Evolutionary conservation across 129 eudicot genomes (phyloP).

Genomic region (Lactuca saligna): DNA sequence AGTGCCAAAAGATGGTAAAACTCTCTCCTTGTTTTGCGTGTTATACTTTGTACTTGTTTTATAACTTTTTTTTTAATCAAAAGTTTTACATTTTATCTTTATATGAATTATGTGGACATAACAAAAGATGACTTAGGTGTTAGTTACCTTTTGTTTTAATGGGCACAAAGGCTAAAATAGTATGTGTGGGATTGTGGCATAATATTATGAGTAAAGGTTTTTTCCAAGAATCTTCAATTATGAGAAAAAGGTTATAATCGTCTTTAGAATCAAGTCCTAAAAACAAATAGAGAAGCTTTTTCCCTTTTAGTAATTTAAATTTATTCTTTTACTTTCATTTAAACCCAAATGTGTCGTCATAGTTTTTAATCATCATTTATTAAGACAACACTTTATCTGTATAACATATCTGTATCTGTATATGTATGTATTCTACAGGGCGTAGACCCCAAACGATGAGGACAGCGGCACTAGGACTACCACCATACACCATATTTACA

Average conservation of each 20-base stretch:
- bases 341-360: neutral
- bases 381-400: neutral
- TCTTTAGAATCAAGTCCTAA: neutral
- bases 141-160: neutral
- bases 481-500: conserved; percentile 74
- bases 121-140: no score
- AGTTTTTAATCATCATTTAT: neutral
- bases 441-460: conserved; percentile 70
- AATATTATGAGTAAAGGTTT: neutral
- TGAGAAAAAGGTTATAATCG: neutral
- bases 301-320: neutral
- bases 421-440: conserved; percentile 26
- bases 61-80: no score
- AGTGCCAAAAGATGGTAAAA: conserved; percentile 45
- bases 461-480: conserved; percentile 68
- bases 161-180: neutral
- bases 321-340: neutral
- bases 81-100: no score
- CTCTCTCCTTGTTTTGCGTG: no score
- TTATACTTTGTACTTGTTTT: no score
- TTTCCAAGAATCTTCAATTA: neutral
- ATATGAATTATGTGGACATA: neutral
- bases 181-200: neutral
- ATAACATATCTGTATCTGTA: no score
- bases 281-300: no score